Base-by-base conservation (phyloP, 805 yeast species). In the Suhomyces sp. region DNA sequence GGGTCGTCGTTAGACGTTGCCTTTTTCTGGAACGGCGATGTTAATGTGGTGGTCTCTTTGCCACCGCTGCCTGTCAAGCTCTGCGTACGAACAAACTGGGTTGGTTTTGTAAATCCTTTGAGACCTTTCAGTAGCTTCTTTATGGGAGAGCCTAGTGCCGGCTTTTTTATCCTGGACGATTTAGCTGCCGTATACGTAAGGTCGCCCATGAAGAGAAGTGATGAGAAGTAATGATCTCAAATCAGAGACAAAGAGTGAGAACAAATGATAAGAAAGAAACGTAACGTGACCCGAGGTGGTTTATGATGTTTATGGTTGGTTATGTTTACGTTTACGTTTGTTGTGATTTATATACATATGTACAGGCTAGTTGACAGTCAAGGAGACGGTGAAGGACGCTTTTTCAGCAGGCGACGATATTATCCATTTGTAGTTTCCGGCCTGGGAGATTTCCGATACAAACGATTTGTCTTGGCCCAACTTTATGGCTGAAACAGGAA, bases 151-250 rank as follows among this genome's bases (percentile, higher is more conserved):
- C 59, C 59, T 17, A 56, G 58, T 13, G 59, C 24, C 13, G 59
- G 52, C 49, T 60, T 53, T 54, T 63, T 58, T 15, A 75, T 66
- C 15, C 62, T 58, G 0, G 78, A 74, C 47, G 78, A 69, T 53
- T 62, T 69, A 5, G 80, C 76, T 2, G 79, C 79, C 51, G 72
- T 71, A 47, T 64, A 74, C 35, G 70, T 58, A 5, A 73, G 59
- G 49, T 65, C 65, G 24, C 41, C 51, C 59, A 54, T 54, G 17
- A 44, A 12, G 3, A 19, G 19, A 19, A 19, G 19, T 19, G 19
- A 19, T 19, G 19, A 19, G 19, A 19, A 19, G 19, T 19, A 19
- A 19, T 19, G 19, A 19, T 19, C 19, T 19, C 19, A 19, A 19
- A 19, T 19, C 19, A 19, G 19, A 19, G 19, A 19, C 19, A 19